Base-by-base conservation (phyloP, 305 asterid genomes). In the Rubia occidens region DNA sequence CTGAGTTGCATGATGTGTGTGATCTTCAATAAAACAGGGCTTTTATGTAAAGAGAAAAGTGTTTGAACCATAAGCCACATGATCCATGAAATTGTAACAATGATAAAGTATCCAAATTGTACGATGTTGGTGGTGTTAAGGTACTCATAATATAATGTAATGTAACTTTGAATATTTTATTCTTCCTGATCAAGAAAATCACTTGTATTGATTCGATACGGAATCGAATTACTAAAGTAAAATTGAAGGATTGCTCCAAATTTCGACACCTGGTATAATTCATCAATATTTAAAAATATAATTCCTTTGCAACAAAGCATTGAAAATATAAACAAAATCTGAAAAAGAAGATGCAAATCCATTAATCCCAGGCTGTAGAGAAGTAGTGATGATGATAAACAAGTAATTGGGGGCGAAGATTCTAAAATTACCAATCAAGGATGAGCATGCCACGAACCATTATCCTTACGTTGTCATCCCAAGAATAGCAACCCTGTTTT, bases 391-490 rank as follows among this genome's bases (percentile, higher is more conserved):
- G 15, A 58, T 24, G 17, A 8, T 58, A 58, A 58, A 55, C 61
- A 15, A 54, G 60, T 17, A 5, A 24, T 24, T 61, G 4, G 20
- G 65, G 65, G 65, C 44, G 65, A 29, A 60, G 66, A 61, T 61
- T 61, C 66, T 24, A 61, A 61, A 24, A 1, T 37, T n/a, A n/a
- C 42, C 45, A 37, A 26, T 61, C 45, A 40, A 61, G 47, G 47
- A 60, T 44, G 37, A 29, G 42, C 6, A 24, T n/a, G 63, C 29
- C 66, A 61, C 24, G 42, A 37, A 15, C 44, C 26, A 62, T 6
- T 40, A 17, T 37, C 5, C 49, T 37, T 7, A 17, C 47, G 26
- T 60, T 62, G 66, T 62, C 66, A 62, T 62, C 66, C 66, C 66
- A 35, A 35, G 21, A 61, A 35, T 61, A 60, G n/a, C 37, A 59